Conservation (phyloP, 225 moss, liverwort and hornwort species). For the Pseudisothecium myosuroides region DNA sequence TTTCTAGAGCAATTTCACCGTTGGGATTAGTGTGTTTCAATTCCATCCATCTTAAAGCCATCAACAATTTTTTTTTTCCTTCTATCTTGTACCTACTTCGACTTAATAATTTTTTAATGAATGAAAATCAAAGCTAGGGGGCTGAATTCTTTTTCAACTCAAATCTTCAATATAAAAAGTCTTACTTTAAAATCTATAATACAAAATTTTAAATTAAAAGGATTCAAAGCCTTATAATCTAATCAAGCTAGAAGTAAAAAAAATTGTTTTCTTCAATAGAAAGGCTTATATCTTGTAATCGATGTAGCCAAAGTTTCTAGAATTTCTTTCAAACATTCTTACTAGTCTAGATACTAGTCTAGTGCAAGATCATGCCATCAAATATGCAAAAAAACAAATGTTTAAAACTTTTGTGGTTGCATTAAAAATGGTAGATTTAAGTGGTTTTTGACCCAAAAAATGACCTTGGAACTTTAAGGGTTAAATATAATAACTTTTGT, state of each 20-base stretch:
- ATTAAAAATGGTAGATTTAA: neutral
- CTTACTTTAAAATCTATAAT: accelerated
- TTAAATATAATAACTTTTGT: neutral
- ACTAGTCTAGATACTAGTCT: neutral
- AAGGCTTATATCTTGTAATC: neutral
- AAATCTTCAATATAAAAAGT: neutral
- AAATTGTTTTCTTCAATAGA: neutral
- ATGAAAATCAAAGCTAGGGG: too few species aligned
- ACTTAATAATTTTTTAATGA: too few species aligned
- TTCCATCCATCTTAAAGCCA: neutral
- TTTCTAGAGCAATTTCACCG: too few species aligned
- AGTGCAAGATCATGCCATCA: neutral
- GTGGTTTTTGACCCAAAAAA: neutral
- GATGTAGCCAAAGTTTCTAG: neutral
- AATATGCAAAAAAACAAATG: neutral
- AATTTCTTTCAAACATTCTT: neutral
- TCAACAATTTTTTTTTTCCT: neutral
- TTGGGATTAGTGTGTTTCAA: neutral
- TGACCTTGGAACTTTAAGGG: too few species aligned
- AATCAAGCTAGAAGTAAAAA: neutral
- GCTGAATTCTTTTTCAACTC: neutral
- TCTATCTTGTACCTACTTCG: neutral
- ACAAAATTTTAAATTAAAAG: neutral
- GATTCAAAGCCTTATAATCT: neutral
- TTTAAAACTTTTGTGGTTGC: too few species aligned